Percentiles rank a stretch among this genome's conserved stretches.
Conservation (phyloP, 1,139 yeast genomes). For the Suhomyces guaymorum region DNA sequence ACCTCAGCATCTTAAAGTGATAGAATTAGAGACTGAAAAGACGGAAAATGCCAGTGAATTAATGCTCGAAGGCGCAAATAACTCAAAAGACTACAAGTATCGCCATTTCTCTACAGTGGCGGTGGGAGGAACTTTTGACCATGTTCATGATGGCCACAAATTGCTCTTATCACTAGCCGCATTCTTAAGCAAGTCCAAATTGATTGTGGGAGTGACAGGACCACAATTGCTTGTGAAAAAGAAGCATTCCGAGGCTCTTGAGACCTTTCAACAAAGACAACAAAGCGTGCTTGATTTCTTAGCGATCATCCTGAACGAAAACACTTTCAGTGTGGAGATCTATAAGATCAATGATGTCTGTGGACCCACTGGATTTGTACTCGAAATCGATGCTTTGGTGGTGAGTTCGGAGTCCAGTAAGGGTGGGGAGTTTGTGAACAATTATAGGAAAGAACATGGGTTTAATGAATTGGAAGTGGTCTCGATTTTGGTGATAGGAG, state of each 20-base stretch:
- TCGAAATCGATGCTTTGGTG: slow-evolving; percentile 74
- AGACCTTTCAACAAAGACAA: slow-evolving; percentile 57
- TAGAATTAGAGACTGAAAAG: too few relatives aligned
- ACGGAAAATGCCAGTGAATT: background rate
- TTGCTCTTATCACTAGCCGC: slow-evolving; percentile 74
- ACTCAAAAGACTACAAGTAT: background rate
- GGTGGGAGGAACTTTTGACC: slow-evolving; percentile 97
- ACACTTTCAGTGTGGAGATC: slow-evolving; percentile 28
- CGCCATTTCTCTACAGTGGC: slow-evolving; percentile 37
- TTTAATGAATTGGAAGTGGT: slow-evolving; percentile 56
- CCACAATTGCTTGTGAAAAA: slow-evolving; percentile 73
- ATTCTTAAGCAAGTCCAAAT: slow-evolving; percentile 51
- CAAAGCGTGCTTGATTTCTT: slow-evolving; percentile 51
- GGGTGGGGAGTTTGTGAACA: slow-evolving; percentile 77
- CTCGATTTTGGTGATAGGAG: slow-evolving; percentile 71
- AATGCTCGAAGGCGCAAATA: background rate
- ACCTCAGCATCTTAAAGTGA: slow-evolving; percentile 1
- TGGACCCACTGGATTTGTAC: slow-evolving; percentile 89
- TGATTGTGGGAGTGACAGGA: slow-evolving; percentile 86
- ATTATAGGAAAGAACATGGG: slow-evolving; percentile 56
- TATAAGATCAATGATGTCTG: slow-evolving; percentile 79
- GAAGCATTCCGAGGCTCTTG: slow-evolving; percentile 65
- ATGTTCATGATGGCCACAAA: slow-evolving; percentile 93
- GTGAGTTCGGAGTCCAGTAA: slow-evolving; percentile 75
- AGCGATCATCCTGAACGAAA: slow-evolving; percentile 29